Conservation (phyloP, 2,329 filamentous ascomycete genomes). For the Fusarium sp. region DNA sequence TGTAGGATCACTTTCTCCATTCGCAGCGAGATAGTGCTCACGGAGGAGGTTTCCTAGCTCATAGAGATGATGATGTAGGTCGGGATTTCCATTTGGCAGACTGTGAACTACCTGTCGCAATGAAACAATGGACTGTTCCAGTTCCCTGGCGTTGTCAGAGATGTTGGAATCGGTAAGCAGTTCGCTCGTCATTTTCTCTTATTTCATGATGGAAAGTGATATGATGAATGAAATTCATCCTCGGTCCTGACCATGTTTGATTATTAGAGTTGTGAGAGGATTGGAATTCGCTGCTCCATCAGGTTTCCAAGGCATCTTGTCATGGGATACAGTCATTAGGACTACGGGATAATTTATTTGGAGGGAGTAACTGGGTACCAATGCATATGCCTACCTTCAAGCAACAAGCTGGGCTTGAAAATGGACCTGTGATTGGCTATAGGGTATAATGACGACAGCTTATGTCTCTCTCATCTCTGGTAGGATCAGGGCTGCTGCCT, state of each 20-base stretch:
- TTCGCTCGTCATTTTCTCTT: neutral
- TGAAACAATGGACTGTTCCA: neutral
- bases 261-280: neutral
- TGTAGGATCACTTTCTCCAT: neutral
- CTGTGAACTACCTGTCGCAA: neutral
- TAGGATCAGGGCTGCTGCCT: neutral
- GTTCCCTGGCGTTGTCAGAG: accelerated
- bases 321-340: neutral
- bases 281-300: neutral
- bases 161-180: neutral
- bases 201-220: accelerated
- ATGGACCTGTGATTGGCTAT: neutral
- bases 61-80: neutral
- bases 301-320: neutral
- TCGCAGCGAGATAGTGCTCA: neutral
- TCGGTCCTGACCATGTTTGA: too few relatives aligned
- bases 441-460: neutral
- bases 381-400: neutral
- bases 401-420: neutral
- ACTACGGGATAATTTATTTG: too few relatives aligned
- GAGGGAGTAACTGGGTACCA: neutral
- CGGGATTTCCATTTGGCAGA: neutral
- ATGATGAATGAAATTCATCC: neutral
- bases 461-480: too few relatives aligned
- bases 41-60: neutral